Evolutionary conservation across 2,329 filamentous ascomycete species (phyloP).

Genomic region (Talaromyces verruculosus): DNA sequence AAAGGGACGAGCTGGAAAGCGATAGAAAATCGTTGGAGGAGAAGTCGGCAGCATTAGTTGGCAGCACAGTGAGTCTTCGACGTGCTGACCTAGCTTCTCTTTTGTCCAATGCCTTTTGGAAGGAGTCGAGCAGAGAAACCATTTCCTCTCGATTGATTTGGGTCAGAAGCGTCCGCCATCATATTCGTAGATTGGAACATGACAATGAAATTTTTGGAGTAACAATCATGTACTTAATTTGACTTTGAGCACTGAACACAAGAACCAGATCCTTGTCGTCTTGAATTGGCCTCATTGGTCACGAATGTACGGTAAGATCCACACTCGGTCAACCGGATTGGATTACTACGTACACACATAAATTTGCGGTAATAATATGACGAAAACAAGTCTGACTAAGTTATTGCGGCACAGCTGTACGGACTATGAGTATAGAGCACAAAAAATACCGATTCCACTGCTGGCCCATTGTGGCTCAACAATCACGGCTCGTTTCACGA

Average conservation of each 20-base stretch:
- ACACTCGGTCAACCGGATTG: background rate
- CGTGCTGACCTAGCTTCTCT: conserved; percentile 48
- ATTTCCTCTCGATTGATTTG: conserved; percentile 17
- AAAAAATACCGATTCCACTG: background rate
- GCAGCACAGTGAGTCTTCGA: conserved; percentile 49
- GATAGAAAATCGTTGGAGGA: conserved; percentile 68
- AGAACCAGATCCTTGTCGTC: background rate
- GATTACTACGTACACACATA: background rate
- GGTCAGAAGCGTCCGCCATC: background rate
- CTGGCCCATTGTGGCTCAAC: background rate
- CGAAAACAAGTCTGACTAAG: background rate
- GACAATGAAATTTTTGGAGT: background rate
- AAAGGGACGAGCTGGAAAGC: conserved; percentile 40
- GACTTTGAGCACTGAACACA: background rate
- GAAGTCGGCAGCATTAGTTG: conserved; percentile 54
- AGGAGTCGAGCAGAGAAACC: conserved; percentile 30
- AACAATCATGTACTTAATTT: background rate
- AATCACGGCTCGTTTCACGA: background rate
- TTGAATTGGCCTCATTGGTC: background rate
- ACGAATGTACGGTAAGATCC: background rate
- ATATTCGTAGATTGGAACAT: background rate
- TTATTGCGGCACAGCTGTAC: too few relatives aligned
- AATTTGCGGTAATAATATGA: background rate
- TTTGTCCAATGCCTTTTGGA: conserved; percentile 37
- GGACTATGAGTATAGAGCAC: background rate